Evolutionary conservation across 345 rosid species (phyloP).

Genomic region (Salix purpurea): DNA sequence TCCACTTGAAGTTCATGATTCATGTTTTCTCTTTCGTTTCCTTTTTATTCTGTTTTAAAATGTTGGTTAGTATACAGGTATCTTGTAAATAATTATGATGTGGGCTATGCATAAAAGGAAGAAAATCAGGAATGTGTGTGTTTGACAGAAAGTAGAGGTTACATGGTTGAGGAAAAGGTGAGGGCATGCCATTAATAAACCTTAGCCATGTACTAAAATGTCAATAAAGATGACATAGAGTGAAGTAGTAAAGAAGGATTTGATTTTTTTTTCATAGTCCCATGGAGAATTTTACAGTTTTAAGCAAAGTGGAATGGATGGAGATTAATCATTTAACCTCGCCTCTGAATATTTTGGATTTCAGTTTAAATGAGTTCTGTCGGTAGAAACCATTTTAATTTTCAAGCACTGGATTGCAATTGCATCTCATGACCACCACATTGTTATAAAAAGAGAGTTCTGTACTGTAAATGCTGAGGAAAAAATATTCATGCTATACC

Average conservation of each 20-base stretch:
- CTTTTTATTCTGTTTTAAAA: not conserved
- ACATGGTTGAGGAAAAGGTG: too few relatives aligned
- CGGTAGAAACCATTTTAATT: not conserved
- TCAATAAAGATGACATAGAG: too few relatives aligned
- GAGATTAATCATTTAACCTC: not conserved
- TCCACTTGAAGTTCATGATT: not conserved
- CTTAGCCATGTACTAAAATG: too few relatives aligned
- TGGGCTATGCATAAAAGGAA: too few relatives aligned
- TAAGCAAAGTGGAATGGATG: not conserved
- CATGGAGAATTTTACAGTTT: not conserved
- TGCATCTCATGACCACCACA: not conserved
- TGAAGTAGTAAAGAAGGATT: too few relatives aligned
- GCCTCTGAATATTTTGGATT: not conserved
- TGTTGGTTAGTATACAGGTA: not conserved
- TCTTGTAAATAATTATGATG: not conserved
- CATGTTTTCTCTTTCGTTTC: not conserved
- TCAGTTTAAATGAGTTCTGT: not conserved
- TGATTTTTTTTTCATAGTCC: not conserved
- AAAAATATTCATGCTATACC: not conserved
- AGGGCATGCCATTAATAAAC: too few relatives aligned
- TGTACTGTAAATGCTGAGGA: not conserved
- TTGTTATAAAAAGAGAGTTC: not conserved
- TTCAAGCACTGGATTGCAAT: not conserved
- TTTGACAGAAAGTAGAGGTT: too few relatives aligned
- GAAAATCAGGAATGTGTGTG: too few relatives aligned